These are phyloP conservation scores for Galerina marginata DNA, from an alignment of 768 basidiomycete species.

Conservation along the genomic window DNA sequence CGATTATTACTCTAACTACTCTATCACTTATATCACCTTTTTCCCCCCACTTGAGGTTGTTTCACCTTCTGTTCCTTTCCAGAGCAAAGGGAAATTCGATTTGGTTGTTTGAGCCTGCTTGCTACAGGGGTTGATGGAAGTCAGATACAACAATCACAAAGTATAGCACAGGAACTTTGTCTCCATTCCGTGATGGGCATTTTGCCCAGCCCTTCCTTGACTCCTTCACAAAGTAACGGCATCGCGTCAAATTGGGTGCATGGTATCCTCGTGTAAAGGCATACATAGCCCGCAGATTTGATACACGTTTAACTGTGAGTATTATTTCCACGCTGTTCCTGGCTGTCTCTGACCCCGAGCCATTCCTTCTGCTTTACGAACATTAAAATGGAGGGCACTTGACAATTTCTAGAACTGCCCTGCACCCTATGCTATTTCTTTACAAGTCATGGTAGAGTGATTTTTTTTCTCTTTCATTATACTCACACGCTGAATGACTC, in stretches of 20 bases:
- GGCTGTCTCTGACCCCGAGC: slow-evolving; percentile 6
- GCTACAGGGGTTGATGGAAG: slow-evolving; percentile 9
- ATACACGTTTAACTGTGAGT: not conserved
- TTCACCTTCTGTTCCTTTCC: not conserved
- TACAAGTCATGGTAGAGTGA: not conserved
- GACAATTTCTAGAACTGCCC: slow-evolving; percentile 1
- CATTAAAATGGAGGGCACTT: slow-evolving; percentile 6
- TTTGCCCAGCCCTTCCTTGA: not conserved
- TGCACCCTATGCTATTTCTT: not conserved
- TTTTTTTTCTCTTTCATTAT: slow-evolving; percentile 14
- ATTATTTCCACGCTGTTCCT: slow-evolving; percentile 5
- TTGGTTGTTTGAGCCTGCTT: slow-evolving; percentile 18
- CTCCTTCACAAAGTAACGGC: not conserved
- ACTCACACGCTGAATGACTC: slow-evolving; percentile 20
- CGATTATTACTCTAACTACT: too few species aligned
- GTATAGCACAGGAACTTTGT: not conserved
- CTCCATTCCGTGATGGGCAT: not conserved
- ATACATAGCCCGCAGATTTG: not conserved
- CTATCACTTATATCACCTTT: too few species aligned
- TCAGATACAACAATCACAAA: slow-evolving; percentile 20
- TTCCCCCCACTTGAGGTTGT: too few species aligned
- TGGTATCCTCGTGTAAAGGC: slow-evolving; percentile 12
- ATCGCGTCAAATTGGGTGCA: not conserved
- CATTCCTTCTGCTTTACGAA: slow-evolving; percentile 2
- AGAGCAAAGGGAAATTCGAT: not conserved